Conservation (phyloP, 2,329 filamentous ascomycete genomes). For the Hymenoscyphus fraxineus region DNA sequence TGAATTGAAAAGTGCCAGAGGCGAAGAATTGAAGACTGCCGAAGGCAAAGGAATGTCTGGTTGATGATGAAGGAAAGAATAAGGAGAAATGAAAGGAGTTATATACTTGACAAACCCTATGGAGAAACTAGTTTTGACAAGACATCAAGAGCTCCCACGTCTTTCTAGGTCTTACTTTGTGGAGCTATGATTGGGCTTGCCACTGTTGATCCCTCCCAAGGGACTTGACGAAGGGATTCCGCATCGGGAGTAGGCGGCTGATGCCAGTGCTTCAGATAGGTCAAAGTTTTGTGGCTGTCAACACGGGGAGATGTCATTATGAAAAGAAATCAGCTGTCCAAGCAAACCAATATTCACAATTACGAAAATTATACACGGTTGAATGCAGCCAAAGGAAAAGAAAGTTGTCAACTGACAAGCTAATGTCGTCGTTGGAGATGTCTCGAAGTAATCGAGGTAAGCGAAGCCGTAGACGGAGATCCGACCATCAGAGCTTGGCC, state of each 20-base stretch:
- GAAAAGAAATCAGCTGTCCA: background rate
- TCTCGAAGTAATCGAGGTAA: background rate
- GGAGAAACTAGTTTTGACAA: background rate
- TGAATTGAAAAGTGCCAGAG: background rate
- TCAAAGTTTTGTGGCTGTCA: background rate
- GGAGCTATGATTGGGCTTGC: background rate
- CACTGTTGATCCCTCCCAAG: constrained; percentile 1
- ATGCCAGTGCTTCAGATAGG: background rate
- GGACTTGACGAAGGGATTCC: background rate
- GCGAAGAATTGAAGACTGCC: background rate
- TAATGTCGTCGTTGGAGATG: background rate
- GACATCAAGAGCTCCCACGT: background rate
- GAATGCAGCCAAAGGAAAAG: background rate
- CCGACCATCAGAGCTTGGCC: background rate
- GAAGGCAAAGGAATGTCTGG: background rate
- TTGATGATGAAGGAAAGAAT: background rate
- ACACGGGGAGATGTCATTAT: background rate
- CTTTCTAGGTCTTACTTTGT: background rate
- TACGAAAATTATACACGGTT: background rate
- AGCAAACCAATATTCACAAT: background rate
- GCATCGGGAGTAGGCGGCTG: background rate
- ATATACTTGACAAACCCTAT: background rate
- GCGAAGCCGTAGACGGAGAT: background rate
- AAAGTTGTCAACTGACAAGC: background rate
- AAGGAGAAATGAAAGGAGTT: background rate